phyloP scores from a whole-genome alignment of 1,284 basidiomycete species.

The Ustilago crameri region DNA sequence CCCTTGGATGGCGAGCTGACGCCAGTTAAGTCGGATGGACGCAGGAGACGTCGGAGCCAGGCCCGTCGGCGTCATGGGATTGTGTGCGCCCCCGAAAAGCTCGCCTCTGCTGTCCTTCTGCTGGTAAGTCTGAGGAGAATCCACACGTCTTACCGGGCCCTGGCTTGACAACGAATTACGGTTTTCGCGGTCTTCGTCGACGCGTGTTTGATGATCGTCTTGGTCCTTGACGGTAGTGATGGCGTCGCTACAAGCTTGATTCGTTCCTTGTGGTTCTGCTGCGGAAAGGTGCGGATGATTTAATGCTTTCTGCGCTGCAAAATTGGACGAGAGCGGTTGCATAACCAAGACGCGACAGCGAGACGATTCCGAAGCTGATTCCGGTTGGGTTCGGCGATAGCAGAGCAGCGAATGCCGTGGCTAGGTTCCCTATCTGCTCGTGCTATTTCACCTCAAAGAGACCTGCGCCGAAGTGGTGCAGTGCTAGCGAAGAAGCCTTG shows the following conservation, averaged over 20 bases:
- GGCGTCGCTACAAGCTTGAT: background rate
- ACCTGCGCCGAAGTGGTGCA: too few species aligned
- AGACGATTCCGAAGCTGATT: background rate
- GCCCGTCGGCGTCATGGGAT: constrained; percentile 39
- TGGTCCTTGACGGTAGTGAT: background rate
- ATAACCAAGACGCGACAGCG: background rate
- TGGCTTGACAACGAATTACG: background rate
- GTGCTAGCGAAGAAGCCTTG: too few species aligned
- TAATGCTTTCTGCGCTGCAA: constrained; percentile 5
- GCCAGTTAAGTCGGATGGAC: constrained; percentile 29
- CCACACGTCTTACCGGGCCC: background rate
- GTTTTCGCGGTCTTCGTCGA: constrained; percentile 8
- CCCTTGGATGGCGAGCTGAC: constrained; percentile 35
- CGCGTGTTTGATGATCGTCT: background rate
- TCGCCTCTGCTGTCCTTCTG: constrained; percentile 7
- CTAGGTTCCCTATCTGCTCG: too few species aligned
- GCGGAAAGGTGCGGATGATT: background rate
- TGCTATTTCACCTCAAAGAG: too few species aligned
- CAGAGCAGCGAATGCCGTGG: background rate
- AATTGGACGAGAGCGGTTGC: background rate
- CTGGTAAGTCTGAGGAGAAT: constrained; percentile 1
- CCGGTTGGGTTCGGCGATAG: background rate
- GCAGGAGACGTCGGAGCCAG: constrained; percentile 25
- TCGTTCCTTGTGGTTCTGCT: background rate
- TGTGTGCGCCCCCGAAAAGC: constrained; percentile 14